Conservation (phyloP, 2,329 filamentous ascomycete species). For the Niveomyces coronatus region DNA sequence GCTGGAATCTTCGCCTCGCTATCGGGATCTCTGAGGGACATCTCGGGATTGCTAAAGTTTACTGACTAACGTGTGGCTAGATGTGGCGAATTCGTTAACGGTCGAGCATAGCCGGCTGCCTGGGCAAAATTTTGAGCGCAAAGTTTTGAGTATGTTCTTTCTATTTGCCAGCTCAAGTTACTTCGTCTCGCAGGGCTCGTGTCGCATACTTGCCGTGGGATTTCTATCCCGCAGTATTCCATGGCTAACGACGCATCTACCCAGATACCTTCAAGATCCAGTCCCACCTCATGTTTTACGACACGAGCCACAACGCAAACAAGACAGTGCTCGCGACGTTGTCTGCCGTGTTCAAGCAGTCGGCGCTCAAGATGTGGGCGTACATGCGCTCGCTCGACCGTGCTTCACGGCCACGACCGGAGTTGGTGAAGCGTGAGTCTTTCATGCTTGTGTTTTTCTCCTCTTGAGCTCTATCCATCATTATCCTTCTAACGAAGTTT, state of each 20-base stretch:
- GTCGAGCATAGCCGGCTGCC: constrained; percentile 64
- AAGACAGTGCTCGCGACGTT: constrained; percentile 64
- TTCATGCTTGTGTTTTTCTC: background rate
- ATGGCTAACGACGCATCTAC: too few species aligned
- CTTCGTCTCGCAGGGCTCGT: too few species aligned
- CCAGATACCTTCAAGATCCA: constrained; percentile 74
- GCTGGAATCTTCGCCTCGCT: background rate
- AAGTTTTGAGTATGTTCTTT: constrained; percentile 52
- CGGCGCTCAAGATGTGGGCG: constrained; percentile 64
- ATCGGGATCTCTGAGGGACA: background rate
- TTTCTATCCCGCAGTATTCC: too few species aligned
- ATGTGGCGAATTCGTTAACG: constrained; percentile 61
- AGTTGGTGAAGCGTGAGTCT: constrained; percentile 53
- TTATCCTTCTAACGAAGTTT: background rate
- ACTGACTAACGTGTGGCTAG: too few species aligned
- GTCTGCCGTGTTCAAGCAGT: constrained; percentile 62
- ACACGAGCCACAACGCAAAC: constrained; percentile 65
- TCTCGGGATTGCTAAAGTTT: too few species aligned
- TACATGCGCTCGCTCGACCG: constrained; percentile 49
- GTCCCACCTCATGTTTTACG: constrained; percentile 73
- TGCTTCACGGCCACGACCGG: constrained; percentile 42
- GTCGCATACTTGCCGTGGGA: too few species aligned
- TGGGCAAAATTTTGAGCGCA: constrained; percentile 70
- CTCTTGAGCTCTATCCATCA: accelerated
- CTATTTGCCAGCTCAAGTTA: too few species aligned